phyloP scores from a whole-genome alignment of 805 yeast species.

The Hanseniaspora taiwanica region DNA sequence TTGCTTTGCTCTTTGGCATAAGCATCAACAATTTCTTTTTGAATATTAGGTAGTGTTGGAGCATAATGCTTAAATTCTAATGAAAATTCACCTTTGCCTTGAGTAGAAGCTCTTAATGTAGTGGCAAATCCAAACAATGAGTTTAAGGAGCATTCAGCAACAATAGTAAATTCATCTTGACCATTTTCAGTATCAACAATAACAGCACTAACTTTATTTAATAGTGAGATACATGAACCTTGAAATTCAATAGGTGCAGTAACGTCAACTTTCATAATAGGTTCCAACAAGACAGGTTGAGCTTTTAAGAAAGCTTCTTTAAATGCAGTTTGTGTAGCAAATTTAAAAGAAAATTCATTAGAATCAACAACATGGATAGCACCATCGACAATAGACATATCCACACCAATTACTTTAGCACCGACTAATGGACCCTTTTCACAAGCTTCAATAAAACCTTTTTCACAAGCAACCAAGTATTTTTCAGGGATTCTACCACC shows the following conservation, averaged over 20 bases:
- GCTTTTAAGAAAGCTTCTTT: conserved; percentile 78
- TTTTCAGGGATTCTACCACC: conserved; percentile 97
- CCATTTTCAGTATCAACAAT: conserved; percentile 91
- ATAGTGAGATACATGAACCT: conserved; percentile 78
- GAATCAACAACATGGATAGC: conserved; percentile 95
- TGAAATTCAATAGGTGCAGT: conserved; percentile 96
- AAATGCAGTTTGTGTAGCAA: conserved; percentile 88
- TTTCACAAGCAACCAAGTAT: conserved; percentile 82
- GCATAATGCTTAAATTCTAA: conserved; percentile 88
- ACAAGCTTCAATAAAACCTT: conserved; percentile 89
- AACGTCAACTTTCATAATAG: conserved; percentile 86
- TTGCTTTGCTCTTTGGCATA: conserved; percentile 44
- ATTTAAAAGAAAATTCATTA: conserved; percentile 85
- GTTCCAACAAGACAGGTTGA: conserved; percentile 83
- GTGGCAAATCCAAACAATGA: conserved; percentile 95
- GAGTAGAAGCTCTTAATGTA: conserved; percentile 87
- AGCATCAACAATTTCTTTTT: conserved; percentile 79
- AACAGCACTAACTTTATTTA: conserved; percentile 85
- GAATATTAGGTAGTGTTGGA: conserved; percentile 83
- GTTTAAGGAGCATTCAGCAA: conserved; percentile 93
- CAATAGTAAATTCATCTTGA: conserved; percentile 83
- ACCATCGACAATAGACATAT: conserved; percentile 94
- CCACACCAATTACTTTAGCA: conserved; percentile 82
- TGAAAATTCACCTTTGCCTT: conserved; percentile 97
- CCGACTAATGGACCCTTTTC: conserved; percentile 97